Evolutionary conservation across 495 filamentous ascomycete genomes (phyloP).

Genomic region (Talaromyces ruber): DNA sequence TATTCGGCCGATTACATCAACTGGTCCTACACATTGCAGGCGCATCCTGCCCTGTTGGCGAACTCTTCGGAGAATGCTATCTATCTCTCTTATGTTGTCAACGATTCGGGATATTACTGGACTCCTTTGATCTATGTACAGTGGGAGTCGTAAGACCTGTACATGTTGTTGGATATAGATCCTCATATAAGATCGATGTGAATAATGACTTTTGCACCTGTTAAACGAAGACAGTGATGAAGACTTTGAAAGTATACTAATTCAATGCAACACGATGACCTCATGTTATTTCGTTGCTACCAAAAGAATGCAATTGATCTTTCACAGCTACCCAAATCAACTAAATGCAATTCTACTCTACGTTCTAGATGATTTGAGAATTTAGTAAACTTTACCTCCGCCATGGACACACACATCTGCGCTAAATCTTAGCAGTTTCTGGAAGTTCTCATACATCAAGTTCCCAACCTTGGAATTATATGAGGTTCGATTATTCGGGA

Average conservation of each 20-base stretch:
- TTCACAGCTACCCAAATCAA: neutral
- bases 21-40: conserved; percentile 18
- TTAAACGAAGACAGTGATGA: too few species aligned
- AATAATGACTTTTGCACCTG: neutral
- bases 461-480: neutral
- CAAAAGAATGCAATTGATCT: neutral
- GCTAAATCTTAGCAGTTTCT: neutral
- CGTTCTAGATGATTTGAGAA: neutral
- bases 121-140: conserved; percentile 14
- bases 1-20: conserved; percentile 15
- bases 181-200: neutral
- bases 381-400: neutral
- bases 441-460: neutral
- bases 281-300: neutral
- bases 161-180: neutral
- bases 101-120: conserved; percentile 10
- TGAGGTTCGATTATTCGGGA: neutral
- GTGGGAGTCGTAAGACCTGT: conserved; percentile 7
- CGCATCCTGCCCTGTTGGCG: conserved; percentile 14
- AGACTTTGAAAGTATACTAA: too few species aligned
- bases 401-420: neutral
- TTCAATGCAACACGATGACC: neutral
- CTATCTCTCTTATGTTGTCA: conserved; percentile 20
- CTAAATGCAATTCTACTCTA: neutral
- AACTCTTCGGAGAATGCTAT: conserved; percentile 14